A percentile compares a stretch with the other conserved stretches of the same genome.
These are phyloP conservation scores for Cryptococcus sp. DNA, from an alignment of 1,284 basidiomycete species.

Conservation along the genomic window DNA sequence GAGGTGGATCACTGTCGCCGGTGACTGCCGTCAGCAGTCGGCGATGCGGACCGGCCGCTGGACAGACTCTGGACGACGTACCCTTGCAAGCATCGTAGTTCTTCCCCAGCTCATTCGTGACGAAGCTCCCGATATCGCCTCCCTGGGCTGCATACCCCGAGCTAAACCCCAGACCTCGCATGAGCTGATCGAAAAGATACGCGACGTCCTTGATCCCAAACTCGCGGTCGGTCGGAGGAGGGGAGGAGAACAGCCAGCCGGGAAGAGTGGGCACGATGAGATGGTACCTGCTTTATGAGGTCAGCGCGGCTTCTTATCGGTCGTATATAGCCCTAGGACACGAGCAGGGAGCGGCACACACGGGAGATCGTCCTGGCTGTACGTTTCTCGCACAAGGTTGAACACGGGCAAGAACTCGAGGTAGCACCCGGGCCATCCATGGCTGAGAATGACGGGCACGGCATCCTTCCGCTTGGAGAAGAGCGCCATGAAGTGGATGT, in stretches of 20 bases:
- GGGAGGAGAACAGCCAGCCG: conserved; percentile 42
- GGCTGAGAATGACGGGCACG: conserved; percentile 40
- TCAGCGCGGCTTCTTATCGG: no score
- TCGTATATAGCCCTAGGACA: neutral
- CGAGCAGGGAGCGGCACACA: conserved; percentile 23
- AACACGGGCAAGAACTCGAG: conserved; percentile 43
- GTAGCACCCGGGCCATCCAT: conserved; percentile 47
- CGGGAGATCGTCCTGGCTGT: conserved; percentile 31
- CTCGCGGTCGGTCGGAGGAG: conserved; percentile 36
- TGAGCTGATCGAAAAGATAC: conserved; percentile 37
- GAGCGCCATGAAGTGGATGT: conserved; percentile 42
- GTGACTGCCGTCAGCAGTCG: neutral
- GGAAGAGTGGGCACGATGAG: conserved; percentile 37
- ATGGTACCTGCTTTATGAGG: conserved; percentile 19
- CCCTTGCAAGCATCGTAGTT: conserved; percentile 28
- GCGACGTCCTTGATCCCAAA: conserved; percentile 38
- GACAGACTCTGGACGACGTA: neutral
- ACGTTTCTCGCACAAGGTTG: conserved; percentile 22
- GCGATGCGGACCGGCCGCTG: neutral
- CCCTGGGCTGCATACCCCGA: conserved; percentile 45
- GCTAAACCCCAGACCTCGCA: conserved; percentile 45
- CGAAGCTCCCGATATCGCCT: conserved; percentile 43
- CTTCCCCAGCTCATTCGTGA: conserved; percentile 25
- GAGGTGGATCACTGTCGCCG: conserved; percentile 23
- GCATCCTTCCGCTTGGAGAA: conserved; percentile 35